phyloP scores from a whole-genome alignment of 2,329 filamentous ascomycete species.

The Didymella sp. region DNA sequence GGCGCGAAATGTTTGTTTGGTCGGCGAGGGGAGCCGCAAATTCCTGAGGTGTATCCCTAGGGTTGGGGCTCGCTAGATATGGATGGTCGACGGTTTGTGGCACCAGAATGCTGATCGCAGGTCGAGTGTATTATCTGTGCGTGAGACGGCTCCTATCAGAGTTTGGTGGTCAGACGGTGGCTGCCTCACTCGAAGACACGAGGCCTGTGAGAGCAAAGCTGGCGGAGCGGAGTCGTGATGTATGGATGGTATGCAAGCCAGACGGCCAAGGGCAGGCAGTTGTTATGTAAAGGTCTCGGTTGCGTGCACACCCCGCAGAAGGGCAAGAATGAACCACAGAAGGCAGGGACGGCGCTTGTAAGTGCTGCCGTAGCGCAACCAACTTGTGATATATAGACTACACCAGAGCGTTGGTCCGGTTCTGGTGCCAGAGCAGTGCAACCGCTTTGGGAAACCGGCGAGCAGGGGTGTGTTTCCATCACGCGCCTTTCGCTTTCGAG shows the following conservation, averaged over 20 bases:
- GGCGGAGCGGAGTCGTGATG: conserved; percentile 14
- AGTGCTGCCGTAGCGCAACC: conserved; percentile 16
- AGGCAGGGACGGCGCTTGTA: conserved; percentile 6
- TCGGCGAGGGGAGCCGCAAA: conserved; percentile 34
- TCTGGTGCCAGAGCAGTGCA: conserved; percentile 15
- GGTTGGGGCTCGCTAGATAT: conserved; percentile 36
- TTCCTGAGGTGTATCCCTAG: conserved; percentile 29
- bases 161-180: conserved; percentile 7
- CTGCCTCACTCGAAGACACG: conserved; percentile 12
- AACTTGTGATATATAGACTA: conserved; percentile 22
- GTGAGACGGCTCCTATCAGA: conserved; percentile 20
- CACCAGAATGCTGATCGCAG: conserved; percentile 27
- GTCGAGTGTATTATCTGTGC: conserved; percentile 21
- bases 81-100: conserved; percentile 33
- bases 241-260: conserved; percentile 10
- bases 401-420: conserved; percentile 11
- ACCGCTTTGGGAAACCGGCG: conserved; percentile 13
- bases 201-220: conserved; percentile 2
- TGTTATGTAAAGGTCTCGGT: conserved; percentile 17
- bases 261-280: conserved; percentile 3
- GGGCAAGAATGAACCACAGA: conserved; percentile 16
- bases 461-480: conserved; percentile 23
- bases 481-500: conserved; percentile 23
- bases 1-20: conserved; percentile 28
- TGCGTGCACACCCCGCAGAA: conserved; percentile 7